A percentile compares a stretch with the other conserved stretches of the same genome.
Conservation (phyloP, 108 stramenopile genomes). For the Ochromonas danica region DNA sequence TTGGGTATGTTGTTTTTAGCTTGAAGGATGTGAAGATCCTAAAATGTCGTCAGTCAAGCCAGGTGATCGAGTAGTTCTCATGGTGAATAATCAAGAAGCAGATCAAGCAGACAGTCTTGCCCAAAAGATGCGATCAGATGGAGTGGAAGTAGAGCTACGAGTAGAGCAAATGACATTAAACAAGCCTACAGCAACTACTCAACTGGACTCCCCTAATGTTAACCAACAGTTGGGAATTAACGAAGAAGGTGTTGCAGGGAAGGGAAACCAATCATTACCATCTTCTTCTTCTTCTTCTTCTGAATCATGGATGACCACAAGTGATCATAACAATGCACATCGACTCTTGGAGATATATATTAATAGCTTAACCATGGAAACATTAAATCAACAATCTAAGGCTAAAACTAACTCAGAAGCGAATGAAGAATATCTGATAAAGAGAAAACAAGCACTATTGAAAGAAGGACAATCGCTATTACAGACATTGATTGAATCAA, state of each 20-base stretch:
- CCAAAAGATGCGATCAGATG: background rate
- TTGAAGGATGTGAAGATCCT: background rate
- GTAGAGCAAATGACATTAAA: background rate
- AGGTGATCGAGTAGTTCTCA: background rate
- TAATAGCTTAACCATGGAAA: background rate
- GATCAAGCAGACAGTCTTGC: background rate
- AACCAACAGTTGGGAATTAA: background rate
- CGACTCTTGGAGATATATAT: too few relatives aligned
- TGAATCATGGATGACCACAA: too few relatives aligned
- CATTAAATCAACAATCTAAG: too few relatives aligned
- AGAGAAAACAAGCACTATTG: background rate
- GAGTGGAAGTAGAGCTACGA: conserved; percentile 5
- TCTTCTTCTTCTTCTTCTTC: too few relatives aligned
- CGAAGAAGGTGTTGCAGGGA: background rate
- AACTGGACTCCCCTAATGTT: background rate
- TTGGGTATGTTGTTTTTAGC: background rate
- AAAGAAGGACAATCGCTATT: background rate
- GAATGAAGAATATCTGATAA: background rate
- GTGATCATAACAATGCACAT: background rate
- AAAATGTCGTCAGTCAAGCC: background rate
- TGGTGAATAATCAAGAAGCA: background rate
- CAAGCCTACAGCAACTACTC: background rate
- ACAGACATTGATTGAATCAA: background rate
- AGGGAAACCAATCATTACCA: too few relatives aligned
- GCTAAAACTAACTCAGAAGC: background rate